Evolutionary conservation across 768 basidiomycete species (phyloP).

Genomic region (Pulveroboletus ravenelii): DNA sequence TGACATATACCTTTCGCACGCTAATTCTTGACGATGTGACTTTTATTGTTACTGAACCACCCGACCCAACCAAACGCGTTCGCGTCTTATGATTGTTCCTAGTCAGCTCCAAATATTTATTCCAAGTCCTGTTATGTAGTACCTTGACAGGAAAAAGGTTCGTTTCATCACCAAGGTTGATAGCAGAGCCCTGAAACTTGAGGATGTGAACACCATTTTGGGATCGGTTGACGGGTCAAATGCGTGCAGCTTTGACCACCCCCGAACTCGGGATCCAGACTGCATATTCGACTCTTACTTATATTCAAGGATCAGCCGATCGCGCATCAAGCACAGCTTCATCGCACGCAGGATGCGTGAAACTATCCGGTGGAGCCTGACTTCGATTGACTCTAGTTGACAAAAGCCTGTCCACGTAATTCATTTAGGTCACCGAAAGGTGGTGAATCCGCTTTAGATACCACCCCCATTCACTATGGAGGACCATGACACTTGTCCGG

Average conservation of each 20-base stretch:
- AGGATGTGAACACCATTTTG: too few relatives aligned
- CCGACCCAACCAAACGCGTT: neutral
- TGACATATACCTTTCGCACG: neutral
- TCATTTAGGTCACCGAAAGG: neutral
- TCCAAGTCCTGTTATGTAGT: neutral
- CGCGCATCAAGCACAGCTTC: too few relatives aligned
- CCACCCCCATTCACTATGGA: slow-evolving; percentile 11
- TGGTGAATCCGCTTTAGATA: too few relatives aligned
- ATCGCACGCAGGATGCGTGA: too few relatives aligned
- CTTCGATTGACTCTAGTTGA: too few relatives aligned
- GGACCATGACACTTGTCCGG: slow-evolving; percentile 38
- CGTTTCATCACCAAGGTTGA: neutral
- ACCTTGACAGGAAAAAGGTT: neutral
- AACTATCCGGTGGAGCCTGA: too few relatives aligned
- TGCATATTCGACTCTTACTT: neutral
- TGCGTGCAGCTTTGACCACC: neutral
- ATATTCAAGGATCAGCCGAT: neutral
- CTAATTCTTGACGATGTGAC: neutral
- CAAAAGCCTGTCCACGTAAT: too few relatives aligned
- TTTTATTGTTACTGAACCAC: neutral
- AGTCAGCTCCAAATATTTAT: neutral
- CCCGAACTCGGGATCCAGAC: neutral
- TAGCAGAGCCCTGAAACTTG: too few relatives aligned
- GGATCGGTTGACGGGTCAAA: neutral
- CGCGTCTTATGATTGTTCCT: neutral